These are phyloP conservation scores for Aureobasidium musti DNA, from an alignment of 2,329 filamentous ascomycete genomes.

Conservation along the genomic window DNA sequence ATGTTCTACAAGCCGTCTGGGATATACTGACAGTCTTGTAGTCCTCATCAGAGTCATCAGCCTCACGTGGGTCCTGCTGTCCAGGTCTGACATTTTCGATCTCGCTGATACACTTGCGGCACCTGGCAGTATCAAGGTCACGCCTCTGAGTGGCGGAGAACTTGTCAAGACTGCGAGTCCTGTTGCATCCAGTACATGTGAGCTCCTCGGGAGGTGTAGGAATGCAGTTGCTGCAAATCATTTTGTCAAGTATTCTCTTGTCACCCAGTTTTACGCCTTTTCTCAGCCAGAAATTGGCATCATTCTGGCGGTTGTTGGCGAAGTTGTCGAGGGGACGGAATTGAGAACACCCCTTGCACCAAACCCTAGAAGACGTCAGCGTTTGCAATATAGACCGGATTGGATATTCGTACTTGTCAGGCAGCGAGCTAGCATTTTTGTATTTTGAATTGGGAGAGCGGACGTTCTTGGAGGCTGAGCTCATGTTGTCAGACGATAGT, in stretches of 20 bases:
- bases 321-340: neutral
- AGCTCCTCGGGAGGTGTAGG: neutral
- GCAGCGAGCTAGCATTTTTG: neutral
- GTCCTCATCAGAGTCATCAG: neutral
- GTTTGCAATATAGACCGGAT: neutral
- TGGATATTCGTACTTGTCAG: neutral
- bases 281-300: neutral
- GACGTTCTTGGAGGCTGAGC: neutral
- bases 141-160: conserved; percentile 9
- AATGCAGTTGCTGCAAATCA: conserved; percentile 14
- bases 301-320: neutral
- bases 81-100: conserved; percentile 1
- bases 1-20: neutral
- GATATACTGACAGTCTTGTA: neutral
- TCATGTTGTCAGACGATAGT: neutral
- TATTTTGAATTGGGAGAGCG: neutral
- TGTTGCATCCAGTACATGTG: conserved; percentile 9
- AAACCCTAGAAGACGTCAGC: neutral
- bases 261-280: neutral
- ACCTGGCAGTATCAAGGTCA: conserved; percentile 7
- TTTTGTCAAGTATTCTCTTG: neutral
- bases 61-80: neutral
- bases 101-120: conserved; percentile 3
- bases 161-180: neutral
- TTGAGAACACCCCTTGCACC: neutral